phyloP scores from a whole-genome alignment of 2,329 filamentous ascomycete genomes.

The Thielaviopsis ethacetica region DNA sequence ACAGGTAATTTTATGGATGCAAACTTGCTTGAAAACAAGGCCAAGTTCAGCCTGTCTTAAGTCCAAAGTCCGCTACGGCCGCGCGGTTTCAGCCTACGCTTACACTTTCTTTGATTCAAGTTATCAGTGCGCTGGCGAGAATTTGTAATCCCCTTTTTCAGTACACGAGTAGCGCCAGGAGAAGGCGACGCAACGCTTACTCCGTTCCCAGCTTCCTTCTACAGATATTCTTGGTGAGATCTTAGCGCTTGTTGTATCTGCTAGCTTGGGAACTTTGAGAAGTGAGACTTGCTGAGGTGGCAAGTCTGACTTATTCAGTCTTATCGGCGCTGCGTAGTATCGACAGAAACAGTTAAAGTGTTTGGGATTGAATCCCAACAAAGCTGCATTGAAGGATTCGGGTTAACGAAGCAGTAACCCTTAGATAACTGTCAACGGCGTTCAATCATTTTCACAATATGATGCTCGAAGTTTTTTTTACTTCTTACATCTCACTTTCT shows the following conservation, averaged over 20 bases:
- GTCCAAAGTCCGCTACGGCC: neutral
- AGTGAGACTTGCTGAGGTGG: neutral
- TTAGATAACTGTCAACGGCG: neutral
- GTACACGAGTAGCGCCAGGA: neutral
- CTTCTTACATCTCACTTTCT: no score
- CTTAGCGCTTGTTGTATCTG: neutral
- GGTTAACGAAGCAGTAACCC: neutral
- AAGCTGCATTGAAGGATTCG: neutral
- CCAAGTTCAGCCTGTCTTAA: neutral
- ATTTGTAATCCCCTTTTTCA: neutral
- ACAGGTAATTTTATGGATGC: neutral
- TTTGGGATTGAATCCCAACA: neutral
- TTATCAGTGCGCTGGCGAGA: neutral
- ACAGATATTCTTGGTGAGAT: neutral
- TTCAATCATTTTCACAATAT: neutral
- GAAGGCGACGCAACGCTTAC: neutral
- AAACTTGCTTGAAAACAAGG: neutral
- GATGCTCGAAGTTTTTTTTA: neutral
- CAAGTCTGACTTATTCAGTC: neutral
- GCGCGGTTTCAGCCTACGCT: neutral
- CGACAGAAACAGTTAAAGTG: neutral
- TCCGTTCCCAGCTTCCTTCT: neutral
- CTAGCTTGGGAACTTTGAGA: neutral
- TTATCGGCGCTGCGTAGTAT: neutral
- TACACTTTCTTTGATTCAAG: neutral